Percentiles rank a stretch among this genome's conserved stretches.
phyloP scores from a whole-genome alignment of 139 green algal genomes.

The Chlorella sp. region DNA sequence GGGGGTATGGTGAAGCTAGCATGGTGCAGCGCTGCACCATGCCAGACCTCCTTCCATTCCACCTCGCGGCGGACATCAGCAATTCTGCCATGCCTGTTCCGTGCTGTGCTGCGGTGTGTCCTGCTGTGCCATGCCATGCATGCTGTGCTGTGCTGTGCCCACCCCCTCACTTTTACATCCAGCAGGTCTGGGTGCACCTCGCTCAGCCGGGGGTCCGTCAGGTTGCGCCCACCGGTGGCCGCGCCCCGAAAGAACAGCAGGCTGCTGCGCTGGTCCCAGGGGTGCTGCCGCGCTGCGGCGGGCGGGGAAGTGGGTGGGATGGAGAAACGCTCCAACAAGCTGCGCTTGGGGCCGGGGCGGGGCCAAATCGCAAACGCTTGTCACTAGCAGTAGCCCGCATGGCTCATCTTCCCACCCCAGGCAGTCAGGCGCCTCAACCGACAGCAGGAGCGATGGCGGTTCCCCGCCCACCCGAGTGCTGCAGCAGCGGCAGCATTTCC shows the following conservation, averaged over 20 bases:
- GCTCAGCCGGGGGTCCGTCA: not conserved
- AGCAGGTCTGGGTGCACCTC: not conserved
- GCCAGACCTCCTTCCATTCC: too few relatives aligned
- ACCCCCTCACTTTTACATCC: not conserved
- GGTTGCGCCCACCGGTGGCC: not conserved
- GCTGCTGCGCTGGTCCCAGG: not conserved
- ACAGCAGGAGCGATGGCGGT: too few relatives aligned
- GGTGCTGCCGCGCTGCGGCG: not conserved
- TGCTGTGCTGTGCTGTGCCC: not conserved
- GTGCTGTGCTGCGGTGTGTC: too few relatives aligned
- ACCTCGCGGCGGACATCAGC: too few relatives aligned
- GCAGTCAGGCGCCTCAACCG: too few relatives aligned
- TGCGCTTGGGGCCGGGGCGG: too few relatives aligned
- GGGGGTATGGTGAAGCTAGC: too few relatives aligned
- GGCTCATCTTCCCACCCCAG: too few relatives aligned
- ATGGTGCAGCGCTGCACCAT: not conserved
- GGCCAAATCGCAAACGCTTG: too few relatives aligned
- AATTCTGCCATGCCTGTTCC: too few relatives aligned
- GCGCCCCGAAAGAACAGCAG: slow-evolving; percentile 25
- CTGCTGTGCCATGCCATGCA: too few relatives aligned
- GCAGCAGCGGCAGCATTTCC: slow-evolving; percentile 28
- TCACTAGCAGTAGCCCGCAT: too few relatives aligned
- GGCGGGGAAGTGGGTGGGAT: not conserved
- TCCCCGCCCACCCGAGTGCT: not conserved
- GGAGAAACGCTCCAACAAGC: not conserved